Percentiles rank a stretch among this genome's conserved stretches.
These are phyloP conservation scores for Eucalyptus guilfoylei DNA, from an alignment of 345 rosid species.

Conservation along the genomic window DNA sequence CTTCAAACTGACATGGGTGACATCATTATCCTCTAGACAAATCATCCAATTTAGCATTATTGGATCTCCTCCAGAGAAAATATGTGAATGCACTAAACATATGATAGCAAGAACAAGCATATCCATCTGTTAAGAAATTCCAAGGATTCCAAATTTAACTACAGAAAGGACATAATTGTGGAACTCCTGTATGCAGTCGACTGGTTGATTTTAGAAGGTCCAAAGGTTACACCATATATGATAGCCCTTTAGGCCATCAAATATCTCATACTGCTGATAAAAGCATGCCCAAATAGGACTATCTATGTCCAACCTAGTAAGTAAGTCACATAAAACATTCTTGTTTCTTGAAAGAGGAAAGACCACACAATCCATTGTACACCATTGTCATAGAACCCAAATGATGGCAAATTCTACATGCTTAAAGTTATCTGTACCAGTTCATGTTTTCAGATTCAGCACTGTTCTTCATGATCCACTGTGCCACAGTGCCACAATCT, in stretches of 20 bases:
- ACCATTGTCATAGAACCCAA: background rate
- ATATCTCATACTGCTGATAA: background rate
- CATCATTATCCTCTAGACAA: background rate
- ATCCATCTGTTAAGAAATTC: background rate
- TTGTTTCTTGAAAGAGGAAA: background rate
- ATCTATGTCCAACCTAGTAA: background rate
- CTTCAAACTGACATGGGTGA: background rate
- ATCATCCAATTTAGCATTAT: background rate
- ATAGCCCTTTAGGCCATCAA: background rate
- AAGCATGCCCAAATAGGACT: background rate
- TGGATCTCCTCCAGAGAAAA: background rate
- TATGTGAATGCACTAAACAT: background rate
- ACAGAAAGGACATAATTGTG: background rate
- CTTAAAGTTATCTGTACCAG: constrained; percentile 34
- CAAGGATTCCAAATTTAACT: background rate
- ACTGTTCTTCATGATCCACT: constrained; percentile 93
- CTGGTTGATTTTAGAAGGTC: background rate
- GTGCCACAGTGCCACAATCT: constrained; percentile 75
- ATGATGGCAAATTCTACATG: background rate
- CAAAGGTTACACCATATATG: background rate
- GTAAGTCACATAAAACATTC: background rate
- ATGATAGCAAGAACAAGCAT: background rate
- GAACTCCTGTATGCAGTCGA: background rate
- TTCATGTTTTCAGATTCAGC: constrained; percentile 99
- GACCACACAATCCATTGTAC: background rate